Evolutionary conservation across 2,329 filamentous ascomycete genomes (phyloP), one percentile per base, ranked within the genome.

Genomic region (Neurospora sp.): DNA sequence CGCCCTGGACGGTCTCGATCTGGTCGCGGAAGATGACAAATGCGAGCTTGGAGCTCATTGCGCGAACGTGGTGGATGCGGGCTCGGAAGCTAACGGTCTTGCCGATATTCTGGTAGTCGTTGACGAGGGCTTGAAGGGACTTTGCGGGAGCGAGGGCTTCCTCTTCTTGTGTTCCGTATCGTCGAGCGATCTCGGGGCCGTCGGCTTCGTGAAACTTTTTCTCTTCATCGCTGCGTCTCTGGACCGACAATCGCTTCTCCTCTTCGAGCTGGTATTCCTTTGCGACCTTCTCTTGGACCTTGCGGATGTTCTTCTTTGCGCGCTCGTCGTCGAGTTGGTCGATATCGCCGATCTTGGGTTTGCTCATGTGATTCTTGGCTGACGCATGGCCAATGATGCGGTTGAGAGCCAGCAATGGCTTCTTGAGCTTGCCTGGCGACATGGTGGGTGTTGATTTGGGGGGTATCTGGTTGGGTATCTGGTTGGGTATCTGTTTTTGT

Each of bases 11-110:
- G 33, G 93, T 96, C 73, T 87, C 85, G 12, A 91, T 89, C 80
- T 94, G 91, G 80, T 97, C 92, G 69, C 94, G 90, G 77, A 97
- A 91, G 70, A 97, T 87, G 62, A 97, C 82, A 79, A 97, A 97
- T 75, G 93, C 92, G 40, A 97, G 84, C 75, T 92, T 86, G 77
- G 92, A 95, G 72, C 74, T 76, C 82, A 97, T 86, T 75, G 91
- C 90, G 66, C 94, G 89, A 70, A 96, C 85, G 70, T 93, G 92
- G 79, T 95, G 91, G 23, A 96, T 83, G 40, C 92, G 86, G 41
- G 90, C 91, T 52, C 88, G 87, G 81, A 94, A 93, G 69, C 82
- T 80, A 67, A 93, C 83, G 72, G 86, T 82, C 74, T 88, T 81
- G 40, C 89, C 90, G 23, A 85, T 82, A 70, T 81, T 77, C 6